phyloP scores from a whole-genome alignment of 495 filamentous ascomycete genomes.

The Podospora pseudopauciseta region DNA sequence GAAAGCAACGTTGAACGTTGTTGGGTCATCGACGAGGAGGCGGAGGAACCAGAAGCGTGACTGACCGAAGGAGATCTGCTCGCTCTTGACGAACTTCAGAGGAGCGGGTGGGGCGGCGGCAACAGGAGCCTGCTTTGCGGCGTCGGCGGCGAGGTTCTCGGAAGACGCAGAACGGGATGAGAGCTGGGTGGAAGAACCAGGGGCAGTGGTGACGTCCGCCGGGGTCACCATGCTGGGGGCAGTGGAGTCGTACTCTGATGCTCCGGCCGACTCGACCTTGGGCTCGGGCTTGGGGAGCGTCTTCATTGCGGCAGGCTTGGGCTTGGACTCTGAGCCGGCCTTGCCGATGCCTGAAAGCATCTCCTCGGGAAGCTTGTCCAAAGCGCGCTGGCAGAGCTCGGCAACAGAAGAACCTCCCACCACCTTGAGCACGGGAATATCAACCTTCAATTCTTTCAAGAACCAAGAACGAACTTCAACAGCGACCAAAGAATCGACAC shows the following conservation, averaged over 20 bases:
- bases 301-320: background rate
- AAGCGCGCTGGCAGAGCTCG: slow-evolving; percentile 22
- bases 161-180: background rate
- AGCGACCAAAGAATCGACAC: slow-evolving; percentile 45
- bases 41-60: slow-evolving; percentile 48
- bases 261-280: background rate
- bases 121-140: background rate
- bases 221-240: background rate
- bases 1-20: slow-evolving; percentile 35
- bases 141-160: background rate
- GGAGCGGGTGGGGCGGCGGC: background rate
- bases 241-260: background rate
- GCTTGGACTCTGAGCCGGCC: background rate
- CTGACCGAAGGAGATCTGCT: slow-evolving; percentile 35
- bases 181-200: background rate
- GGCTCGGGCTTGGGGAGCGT: background rate
- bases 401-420: slow-evolving; percentile 36
- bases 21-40: slow-evolving; percentile 34
- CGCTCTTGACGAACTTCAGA: slow-evolving; percentile 6
- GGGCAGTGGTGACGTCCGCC: background rate
- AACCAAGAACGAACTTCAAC: slow-evolving; percentile 45
- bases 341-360: background rate
- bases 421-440: slow-evolving; percentile 50
- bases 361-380: slow-evolving; percentile 11
- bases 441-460: slow-evolving; percentile 37